Evolutionary conservation across 257 asterid species (phyloP).

Genomic region (Solanum tacnaense): DNA sequence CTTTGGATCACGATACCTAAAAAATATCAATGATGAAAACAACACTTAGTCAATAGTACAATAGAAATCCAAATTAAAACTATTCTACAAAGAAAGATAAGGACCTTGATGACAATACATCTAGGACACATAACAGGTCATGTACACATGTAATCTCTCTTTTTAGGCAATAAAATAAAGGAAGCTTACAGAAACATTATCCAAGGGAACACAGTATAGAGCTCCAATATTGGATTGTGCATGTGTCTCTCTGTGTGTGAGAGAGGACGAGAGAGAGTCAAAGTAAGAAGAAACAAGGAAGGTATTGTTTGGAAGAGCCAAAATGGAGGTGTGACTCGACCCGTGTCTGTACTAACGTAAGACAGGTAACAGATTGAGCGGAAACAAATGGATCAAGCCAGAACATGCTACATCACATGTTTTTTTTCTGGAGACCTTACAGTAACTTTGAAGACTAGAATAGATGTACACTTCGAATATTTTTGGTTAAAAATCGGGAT

Average conservation of each 20-base stretch:
- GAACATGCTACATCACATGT: not conserved
- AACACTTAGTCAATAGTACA: not conserved
- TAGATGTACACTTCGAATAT: not conserved
- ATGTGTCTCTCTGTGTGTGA: not conserved
- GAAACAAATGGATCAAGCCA: not conserved
- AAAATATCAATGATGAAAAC: not conserved
- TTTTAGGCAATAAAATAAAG: not conserved
- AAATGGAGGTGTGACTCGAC: not conserved
- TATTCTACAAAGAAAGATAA: not conserved
- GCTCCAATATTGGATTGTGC: not conserved
- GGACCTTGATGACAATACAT: not conserved
- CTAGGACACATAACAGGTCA: not conserved
- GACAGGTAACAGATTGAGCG: not conserved
- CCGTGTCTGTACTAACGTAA: not conserved
- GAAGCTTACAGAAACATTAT: not conserved
- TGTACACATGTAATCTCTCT: not conserved
- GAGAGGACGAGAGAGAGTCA: not conserved
- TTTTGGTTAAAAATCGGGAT: not conserved
- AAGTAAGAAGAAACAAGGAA: not conserved
- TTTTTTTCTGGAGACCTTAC: not conserved
- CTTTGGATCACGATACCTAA: conserved; percentile 84
- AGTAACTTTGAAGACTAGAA: not conserved
- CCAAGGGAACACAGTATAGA: not conserved
- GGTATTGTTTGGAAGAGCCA: not conserved
- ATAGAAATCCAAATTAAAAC: not conserved